Evolutionary conservation across 1,139 yeast species (phyloP), one percentile per base, ranked within the genome.

Genomic region (Taphrina deformans): DNA sequence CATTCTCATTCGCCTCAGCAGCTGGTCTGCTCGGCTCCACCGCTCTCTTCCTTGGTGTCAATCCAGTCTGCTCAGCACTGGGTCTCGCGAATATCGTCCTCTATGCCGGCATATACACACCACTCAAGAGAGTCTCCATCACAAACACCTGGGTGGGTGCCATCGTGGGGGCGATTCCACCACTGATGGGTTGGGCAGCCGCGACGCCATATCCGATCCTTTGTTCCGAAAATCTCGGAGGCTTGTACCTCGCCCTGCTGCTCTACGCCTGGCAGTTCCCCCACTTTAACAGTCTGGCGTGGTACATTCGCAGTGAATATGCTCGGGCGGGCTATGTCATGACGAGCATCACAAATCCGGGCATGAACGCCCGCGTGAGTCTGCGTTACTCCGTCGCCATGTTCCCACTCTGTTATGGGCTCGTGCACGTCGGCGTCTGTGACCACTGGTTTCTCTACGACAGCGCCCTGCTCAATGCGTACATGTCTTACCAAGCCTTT

Each of bases 151-250:
- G 99, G 99, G 95, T 93, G 0, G 99, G 99, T 24, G 99, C 99
- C 0, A 75, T 95, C 9, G 99, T 95, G 1, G 99, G 99, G 2
- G 98, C 98, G 0, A 88, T 93, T 48, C 99, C 99, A 0, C 99
- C 99, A 35, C 80, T 95, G 63, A 93, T 93, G 99, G 99, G 99
- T 1, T 93, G 99, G 99, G 97, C 97, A 0, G 96, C 97, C 0
- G 62, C 69, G 16, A 26, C 52, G 23, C 65, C 65, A 24, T 59
- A 35, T 27, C 63, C 63, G 14, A 29, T 59, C 40, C 40, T 59
- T 18, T 21, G 59, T 18, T 24, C 46, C 4, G 53, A 66, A 16
- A 69, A 69, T 41, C 31, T 62, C 10, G 71, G 71, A 6, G 71
- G 78, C 38, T 84, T 96, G 0, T 78, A 93, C 60, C 71, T 80